These are phyloP conservation scores for Trametes coccinea DNA, from an alignment of 768 basidiomycete species.

Conservation along the genomic window DNA sequence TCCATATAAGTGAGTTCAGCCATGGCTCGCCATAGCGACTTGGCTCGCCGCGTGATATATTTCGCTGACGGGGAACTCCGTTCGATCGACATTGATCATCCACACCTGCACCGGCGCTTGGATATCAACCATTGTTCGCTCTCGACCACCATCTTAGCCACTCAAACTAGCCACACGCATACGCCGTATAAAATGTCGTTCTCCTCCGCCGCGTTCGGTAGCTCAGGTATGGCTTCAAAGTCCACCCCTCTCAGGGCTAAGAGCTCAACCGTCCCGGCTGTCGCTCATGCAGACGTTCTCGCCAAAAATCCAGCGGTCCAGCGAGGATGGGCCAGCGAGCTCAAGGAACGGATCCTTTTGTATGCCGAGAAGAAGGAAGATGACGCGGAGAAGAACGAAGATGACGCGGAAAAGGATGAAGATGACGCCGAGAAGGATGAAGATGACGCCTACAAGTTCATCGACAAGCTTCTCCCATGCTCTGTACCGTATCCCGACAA, in stretches of 20 bases:
- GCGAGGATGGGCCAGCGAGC: not conserved
- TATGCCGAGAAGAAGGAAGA: not conserved
- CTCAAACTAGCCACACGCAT: not conserved
- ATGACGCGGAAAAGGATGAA: not conserved
- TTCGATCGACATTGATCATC: too few relatives aligned
- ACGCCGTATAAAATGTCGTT: conserved; percentile 2
- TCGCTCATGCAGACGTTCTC: not conserved
- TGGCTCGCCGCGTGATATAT: too few relatives aligned
- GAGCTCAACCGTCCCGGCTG: not conserved
- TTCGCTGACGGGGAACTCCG: too few relatives aligned
- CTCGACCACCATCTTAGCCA: too few relatives aligned
- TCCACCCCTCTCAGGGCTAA: not conserved
- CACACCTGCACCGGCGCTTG: too few relatives aligned
- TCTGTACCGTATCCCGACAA: not conserved
- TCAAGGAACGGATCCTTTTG: not conserved
- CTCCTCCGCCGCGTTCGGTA: not conserved
- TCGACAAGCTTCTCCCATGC: conserved; percentile 6
- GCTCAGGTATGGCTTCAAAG: conserved; percentile 3
- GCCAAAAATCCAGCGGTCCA: not conserved
- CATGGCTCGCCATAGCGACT: too few relatives aligned
- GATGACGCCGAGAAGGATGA: too few relatives aligned
- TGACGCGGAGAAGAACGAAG: not conserved
- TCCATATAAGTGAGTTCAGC: too few relatives aligned
- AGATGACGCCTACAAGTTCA: not conserved
- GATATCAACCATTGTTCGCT: too few relatives aligned